Base-by-base conservation (phyloP, 2,329 filamentous ascomycete genomes). In the Ceratocystis variospora region DNA sequence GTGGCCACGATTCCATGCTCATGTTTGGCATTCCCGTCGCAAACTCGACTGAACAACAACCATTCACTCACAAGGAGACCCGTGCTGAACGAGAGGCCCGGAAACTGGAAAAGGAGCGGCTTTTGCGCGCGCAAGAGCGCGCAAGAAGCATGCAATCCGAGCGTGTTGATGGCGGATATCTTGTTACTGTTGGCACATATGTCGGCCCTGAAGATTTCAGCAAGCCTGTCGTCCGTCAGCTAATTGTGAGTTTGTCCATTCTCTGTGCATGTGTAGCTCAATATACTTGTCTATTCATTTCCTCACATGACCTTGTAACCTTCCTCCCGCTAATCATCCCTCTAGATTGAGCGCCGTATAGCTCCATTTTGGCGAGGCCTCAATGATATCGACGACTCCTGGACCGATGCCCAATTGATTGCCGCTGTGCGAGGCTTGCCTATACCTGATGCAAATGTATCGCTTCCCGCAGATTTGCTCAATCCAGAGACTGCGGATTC, bases 331-430 rank as follows among this genome's bases (percentile, higher is more conserved):
- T 41, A 41, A 41, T 41, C 37, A 41, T 41, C 3, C 37, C 22
- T 41, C 8, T 41, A 97, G 93, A 91, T 99, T 74, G 94, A 99
- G 76, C 84, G 94, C 71, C 87, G 88, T 69, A 77, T 99, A 69
- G 94, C 94, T 53, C 94, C 94, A 0, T 99, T 99, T 75, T 99
- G 93, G 91, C 87, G 88, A 73, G 94, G 94, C 4, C 79, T 99
- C 3, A 87, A 96, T 70, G 92, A 97, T 74, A 90, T 94, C 75
- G 87, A 87, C 17, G 83, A 89, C 25, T 88, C 84, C 64, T 99
- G 94, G 94, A 88, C 90, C 12, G 94, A 99, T 73, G 87, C 94
- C 75, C 94, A 99, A 76, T 84, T 99, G n/a, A 85, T 96, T 71
- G 91, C 93, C 67, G 91, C 90, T 28, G 94, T 88, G 62, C 85